These are phyloP conservation scores for Cercophora samala DNA, from an alignment of 495 filamentous ascomycete genomes.

Conservation along the genomic window DNA sequence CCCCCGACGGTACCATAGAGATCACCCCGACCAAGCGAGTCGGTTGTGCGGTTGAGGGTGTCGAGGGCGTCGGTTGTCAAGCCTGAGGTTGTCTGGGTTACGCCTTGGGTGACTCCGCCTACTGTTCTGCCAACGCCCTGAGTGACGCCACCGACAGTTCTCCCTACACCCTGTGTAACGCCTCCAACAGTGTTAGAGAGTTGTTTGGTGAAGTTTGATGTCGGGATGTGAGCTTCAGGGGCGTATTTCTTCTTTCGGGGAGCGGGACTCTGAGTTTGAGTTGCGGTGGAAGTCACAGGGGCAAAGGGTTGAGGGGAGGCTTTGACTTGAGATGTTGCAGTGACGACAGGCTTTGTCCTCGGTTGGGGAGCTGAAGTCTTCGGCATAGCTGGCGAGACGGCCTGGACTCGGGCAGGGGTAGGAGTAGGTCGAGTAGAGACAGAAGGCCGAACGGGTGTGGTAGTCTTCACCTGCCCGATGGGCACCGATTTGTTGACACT, in stretches of 20 bases:
- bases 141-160: slow-evolving; percentile 10
- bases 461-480: neutral
- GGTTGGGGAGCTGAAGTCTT: neutral
- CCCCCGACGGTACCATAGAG: neutral
- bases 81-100: neutral
- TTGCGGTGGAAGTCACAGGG: neutral
- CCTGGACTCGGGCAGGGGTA: neutral
- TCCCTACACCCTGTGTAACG: slow-evolving; percentile 12
- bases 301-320: neutral
- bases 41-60: neutral
- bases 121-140: slow-evolving; percentile 19
- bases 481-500: neutral
- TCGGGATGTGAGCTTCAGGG: slow-evolving; percentile 24
- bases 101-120: slow-evolving; percentile 15
- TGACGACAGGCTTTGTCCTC: neutral
- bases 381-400: neutral
- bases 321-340: neutral
- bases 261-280: neutral
- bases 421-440: neutral
- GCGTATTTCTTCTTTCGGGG: slow-evolving; percentile 27
- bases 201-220: slow-evolving; percentile 17
- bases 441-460: neutral
- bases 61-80: neutral
- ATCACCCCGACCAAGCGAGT: neutral
- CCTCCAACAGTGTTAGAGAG: slow-evolving; percentile 17